Evolutionary conservation across 1,284 basidiomycete species (phyloP).

Genomic region (Porogramme epimiltina): DNA sequence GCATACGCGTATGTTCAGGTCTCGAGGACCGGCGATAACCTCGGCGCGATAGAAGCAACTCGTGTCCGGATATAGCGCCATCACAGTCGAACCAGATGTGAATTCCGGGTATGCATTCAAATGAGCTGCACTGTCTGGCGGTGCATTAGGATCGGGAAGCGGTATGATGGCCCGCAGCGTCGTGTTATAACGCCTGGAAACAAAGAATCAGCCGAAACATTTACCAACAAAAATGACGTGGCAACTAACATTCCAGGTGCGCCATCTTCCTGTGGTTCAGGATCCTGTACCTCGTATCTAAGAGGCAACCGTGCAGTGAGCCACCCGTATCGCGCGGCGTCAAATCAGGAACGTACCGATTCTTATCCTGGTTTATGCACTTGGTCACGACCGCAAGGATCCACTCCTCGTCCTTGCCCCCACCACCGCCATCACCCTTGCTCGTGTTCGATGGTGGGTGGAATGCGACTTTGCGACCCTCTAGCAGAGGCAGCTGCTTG

Average conservation of each 20-base stretch:
- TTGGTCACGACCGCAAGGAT: constrained; percentile 75
- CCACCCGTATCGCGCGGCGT: constrained; percentile 1
- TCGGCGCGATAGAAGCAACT: constrained; percentile 86
- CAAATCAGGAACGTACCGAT: no score
- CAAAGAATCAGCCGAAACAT: constrained; percentile 2
- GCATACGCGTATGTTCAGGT: constrained; percentile 52
- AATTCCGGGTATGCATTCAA: constrained; percentile 72
- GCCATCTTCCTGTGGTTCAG: constrained; percentile 76
- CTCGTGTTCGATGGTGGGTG: constrained; percentile 56
- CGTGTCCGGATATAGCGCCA: constrained; percentile 84
- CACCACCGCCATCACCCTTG: constrained; percentile 46
- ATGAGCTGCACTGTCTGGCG: constrained; percentile 59
- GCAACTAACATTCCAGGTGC: constrained; percentile 63
- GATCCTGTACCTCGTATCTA: constrained; percentile 83
- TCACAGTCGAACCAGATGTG: constrained; percentile 67
- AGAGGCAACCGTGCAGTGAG: constrained; percentile 2
- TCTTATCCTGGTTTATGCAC: constrained; percentile 70
- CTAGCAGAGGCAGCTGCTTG: constrained; percentile 66
- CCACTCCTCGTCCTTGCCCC: constrained; percentile 73
- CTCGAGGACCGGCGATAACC: constrained; percentile 67
- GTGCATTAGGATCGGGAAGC: constrained; percentile 68
- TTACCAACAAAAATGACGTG: constrained; percentile 1
- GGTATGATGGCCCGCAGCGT: constrained; percentile 72
- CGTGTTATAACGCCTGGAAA: constrained; percentile 64
- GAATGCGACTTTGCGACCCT: constrained; percentile 77